Percentiles rank a stretch among this genome's conserved stretches.
Conservation (phyloP, 768 basidiomycete genomes). For the Russula compacta region DNA sequence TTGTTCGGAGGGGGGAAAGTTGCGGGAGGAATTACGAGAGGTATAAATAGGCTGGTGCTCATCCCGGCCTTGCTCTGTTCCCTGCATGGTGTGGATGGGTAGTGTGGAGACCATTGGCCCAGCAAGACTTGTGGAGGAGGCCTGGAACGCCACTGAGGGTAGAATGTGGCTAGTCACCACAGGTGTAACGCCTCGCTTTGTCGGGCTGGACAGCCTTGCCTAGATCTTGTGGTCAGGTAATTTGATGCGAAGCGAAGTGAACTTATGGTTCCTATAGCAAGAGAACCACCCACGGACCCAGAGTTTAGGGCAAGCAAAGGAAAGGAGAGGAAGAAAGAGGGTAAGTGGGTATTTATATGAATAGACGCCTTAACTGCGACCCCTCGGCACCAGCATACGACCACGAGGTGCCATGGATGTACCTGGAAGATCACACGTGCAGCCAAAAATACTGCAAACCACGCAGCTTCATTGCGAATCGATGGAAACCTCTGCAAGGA, state of each 20-base stretch:
- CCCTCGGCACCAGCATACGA: not conserved
- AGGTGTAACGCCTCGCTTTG: not conserved
- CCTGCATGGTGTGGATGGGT: not conserved
- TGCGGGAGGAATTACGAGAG: not conserved
- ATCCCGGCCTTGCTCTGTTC: not conserved
- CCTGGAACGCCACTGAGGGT: not conserved
- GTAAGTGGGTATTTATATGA: slow-evolving; percentile 7
- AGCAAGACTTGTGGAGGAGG: not conserved
- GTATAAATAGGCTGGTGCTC: slow-evolving; percentile 7
- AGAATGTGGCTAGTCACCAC: slow-evolving; percentile 1
- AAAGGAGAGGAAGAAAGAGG: slow-evolving; percentile 6
- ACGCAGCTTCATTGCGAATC: slow-evolving; percentile 11
- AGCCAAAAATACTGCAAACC: slow-evolving; percentile 3
- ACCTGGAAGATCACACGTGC: slow-evolving; percentile 20
- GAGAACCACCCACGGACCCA: not conserved
- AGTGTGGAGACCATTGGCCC: slow-evolving; percentile 7
- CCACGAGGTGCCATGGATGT: slow-evolving; percentile 17
- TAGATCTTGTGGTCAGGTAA: not conserved
- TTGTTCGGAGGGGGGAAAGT: not conserved
- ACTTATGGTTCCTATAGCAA: not conserved
- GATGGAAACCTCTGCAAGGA: slow-evolving; percentile 15
- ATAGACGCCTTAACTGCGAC: slow-evolving; percentile 11
- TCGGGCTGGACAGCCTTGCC: not conserved
- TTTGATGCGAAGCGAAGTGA: not conserved
- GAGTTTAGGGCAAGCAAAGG: not conserved